Conservation (phyloP, 2,329 filamentous ascomycete species). For the Pseudomassariella vexata region DNA sequence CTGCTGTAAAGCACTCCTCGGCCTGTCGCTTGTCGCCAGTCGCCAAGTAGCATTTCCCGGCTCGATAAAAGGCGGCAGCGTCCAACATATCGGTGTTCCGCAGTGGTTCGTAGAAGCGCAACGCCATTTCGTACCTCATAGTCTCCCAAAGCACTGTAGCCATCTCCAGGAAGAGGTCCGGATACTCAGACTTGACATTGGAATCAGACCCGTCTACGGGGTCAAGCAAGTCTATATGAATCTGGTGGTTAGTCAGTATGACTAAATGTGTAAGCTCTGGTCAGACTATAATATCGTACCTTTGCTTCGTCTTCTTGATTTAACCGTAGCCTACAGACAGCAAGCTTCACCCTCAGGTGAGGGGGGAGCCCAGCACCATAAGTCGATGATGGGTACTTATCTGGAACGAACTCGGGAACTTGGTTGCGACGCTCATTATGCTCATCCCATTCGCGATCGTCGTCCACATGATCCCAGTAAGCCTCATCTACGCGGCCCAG, state of each 20-base stretch:
- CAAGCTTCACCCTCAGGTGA: conserved; percentile 79
- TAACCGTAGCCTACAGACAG: conserved; percentile 71
- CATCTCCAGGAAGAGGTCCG: conserved; percentile 72
- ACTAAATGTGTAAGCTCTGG: too few species aligned
- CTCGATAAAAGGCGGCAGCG: conserved; percentile 44
- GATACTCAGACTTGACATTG: conserved; percentile 56
- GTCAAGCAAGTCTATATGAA: conserved; percentile 65
- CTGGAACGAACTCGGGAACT: conserved; percentile 55
- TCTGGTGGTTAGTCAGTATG: too few species aligned
- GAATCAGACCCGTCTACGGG: conserved; percentile 49
- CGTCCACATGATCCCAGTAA: conserved; percentile 70
- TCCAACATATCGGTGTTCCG: conserved; percentile 43
- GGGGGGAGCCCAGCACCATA: conserved; percentile 74
- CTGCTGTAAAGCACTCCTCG: conserved; percentile 69
- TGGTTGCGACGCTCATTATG: conserved; percentile 61
- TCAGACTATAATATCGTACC: conserved; percentile 38
- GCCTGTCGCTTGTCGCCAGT: conserved; percentile 61
- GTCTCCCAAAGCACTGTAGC: conserved; percentile 40
- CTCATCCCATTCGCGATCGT: conserved; percentile 87
- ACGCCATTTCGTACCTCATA: conserved; percentile 32
- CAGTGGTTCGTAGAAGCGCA: conserved; percentile 52
- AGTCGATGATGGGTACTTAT: conserved; percentile 42
- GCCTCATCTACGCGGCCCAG: conserved; percentile 67
- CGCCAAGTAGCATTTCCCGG: conserved; percentile 65
- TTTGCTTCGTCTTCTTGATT: conserved; percentile 67